These are phyloP conservation scores for Gypsophila paniculata DNA, from an alignment of 179 eudicot species.

Conservation along the genomic window DNA sequence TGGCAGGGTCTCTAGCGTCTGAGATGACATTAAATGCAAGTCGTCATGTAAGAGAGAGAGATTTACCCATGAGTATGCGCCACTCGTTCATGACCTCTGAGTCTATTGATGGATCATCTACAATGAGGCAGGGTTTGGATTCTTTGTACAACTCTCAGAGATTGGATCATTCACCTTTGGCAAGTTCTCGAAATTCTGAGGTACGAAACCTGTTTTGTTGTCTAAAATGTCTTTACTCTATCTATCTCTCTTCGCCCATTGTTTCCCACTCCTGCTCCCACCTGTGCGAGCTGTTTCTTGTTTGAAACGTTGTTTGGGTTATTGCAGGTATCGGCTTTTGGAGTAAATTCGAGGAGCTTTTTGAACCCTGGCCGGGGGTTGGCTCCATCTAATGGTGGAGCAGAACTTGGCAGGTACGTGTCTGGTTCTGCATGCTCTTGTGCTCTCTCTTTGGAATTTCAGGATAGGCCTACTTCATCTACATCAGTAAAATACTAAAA, in stretches of 20 bases:
- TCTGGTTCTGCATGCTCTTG: neutral
- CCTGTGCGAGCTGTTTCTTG: conserved; percentile 6
- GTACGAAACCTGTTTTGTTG: conserved; percentile 27
- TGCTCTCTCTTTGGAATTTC: neutral
- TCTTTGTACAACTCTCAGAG: conserved; percentile 35
- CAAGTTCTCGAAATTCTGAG: conserved; percentile 38
- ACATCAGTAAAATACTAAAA: neutral
- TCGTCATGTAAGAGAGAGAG: conserved; percentile 33
- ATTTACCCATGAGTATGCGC: conserved; percentile 28
- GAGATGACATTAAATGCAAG: conserved; percentile 36
- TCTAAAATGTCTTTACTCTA: neutral
- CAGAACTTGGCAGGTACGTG: conserved; percentile 64
- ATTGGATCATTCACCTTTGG: conserved; percentile 35
- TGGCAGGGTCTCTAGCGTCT: conserved; percentile 34
- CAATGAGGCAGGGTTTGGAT: conserved; percentile 34
- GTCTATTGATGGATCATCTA: conserved; percentile 29
- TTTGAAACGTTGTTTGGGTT: conserved; percentile 15
- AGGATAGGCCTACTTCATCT: conserved; percentile 8
- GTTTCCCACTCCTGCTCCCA: neutral
- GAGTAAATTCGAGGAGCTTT: conserved; percentile 23
- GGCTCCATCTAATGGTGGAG: conserved; percentile 44
- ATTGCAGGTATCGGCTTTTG: conserved; percentile 23
- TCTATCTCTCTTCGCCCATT: neutral
- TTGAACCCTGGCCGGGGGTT: conserved; percentile 39
- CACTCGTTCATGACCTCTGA: conserved; percentile 10